A percentile compares a stretch with the other conserved stretches of the same genome.
Evolutionary conservation across 306 rosid species (phyloP).

Genomic region (Oemleria cerasiformis): DNA sequence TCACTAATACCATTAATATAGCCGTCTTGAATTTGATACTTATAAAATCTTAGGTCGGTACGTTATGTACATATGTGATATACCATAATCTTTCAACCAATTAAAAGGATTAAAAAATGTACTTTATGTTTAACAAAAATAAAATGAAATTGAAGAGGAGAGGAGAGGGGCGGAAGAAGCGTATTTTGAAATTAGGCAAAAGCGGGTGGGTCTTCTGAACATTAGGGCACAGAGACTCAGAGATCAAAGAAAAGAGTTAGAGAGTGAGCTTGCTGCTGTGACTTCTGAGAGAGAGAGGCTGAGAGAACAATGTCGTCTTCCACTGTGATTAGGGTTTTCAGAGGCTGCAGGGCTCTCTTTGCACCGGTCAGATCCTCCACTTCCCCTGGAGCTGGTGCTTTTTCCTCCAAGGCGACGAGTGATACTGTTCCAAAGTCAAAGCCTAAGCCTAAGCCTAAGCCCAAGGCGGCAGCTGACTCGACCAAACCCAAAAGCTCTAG

Average conservation of each 20-base stretch:
- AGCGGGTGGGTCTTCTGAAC: background rate
- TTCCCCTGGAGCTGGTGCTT: conserved; percentile 13
- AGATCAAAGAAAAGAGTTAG: background rate
- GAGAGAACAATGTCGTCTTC: conserved; percentile 12
- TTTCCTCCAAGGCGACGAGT: conserved; percentile 3
- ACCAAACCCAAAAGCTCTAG: background rate
- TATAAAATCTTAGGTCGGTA: no score
- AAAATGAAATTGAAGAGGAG: background rate
- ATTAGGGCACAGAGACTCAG: conserved; percentile 3
- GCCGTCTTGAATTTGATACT: no score
- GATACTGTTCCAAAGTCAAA: background rate
- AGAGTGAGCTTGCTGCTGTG: background rate
- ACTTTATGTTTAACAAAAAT: background rate
- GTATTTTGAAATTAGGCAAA: background rate
- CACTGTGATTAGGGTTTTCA: conserved; percentile 25
- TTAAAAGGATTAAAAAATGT: no score
- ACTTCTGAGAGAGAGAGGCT: background rate
- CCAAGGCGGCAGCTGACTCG: conserved; percentile 7
- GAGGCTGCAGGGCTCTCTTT: conserved; percentile 32
- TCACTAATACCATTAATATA: no score
- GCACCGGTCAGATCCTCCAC: conserved; percentile 30
- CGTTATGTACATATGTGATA: no score
- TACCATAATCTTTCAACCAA: no score
- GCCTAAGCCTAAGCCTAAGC: conserved; percentile 15
- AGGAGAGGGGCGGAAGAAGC: background rate